Evolutionary conservation across 306 rosid species (phyloP).

Genomic region (Vicia villosa): DNA sequence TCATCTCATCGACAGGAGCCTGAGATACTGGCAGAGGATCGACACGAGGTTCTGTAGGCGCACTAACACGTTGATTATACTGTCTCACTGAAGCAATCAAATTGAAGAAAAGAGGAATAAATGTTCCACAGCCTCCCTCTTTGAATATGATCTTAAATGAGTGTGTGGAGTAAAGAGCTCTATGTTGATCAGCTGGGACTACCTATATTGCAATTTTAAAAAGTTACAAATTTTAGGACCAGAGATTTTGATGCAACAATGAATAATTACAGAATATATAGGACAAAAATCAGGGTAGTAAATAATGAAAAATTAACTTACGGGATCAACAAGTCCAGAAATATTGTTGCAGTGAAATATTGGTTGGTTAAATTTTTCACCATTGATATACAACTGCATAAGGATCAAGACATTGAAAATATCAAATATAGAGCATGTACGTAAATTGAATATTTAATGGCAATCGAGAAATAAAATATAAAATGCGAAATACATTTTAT

Average conservation of each 20-base stretch:
- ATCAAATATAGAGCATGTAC: background rate
- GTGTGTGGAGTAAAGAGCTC: constrained; percentile 84
- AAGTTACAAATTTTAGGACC: constrained; percentile 15
- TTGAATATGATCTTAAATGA: constrained; percentile 89
- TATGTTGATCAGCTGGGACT: constrained; percentile 75
- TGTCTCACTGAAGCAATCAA: constrained; percentile 85
- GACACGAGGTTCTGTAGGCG: constrained; percentile 46
- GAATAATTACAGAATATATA: background rate
- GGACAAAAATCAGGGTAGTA: background rate
- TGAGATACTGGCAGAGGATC: constrained; percentile 96
- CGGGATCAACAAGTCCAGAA: constrained; percentile 93
- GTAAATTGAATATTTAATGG: background rate
- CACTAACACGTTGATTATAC: constrained; percentile 55
- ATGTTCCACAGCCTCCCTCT: constrained; percentile 98
- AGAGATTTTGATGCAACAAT: background rate
- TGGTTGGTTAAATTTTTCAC: constrained; percentile 95
- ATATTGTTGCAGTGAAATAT: constrained; percentile 95
- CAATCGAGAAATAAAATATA: background rate
- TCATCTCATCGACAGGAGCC: constrained; percentile 97
- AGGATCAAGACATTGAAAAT: constrained; percentile 14
- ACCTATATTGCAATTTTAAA: constrained; percentile 54
- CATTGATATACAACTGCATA: constrained; percentile 76
- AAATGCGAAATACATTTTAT: no score
- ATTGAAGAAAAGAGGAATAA: constrained; percentile 91
- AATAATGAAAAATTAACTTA: constrained; percentile 46